A percentile compares a stretch with the other conserved stretches of the same genome.
These are phyloP conservation scores for Fusarium sp. DNA, from an alignment of 2,329 filamentous ascomycete genomes.

Conservation along the genomic window DNA sequence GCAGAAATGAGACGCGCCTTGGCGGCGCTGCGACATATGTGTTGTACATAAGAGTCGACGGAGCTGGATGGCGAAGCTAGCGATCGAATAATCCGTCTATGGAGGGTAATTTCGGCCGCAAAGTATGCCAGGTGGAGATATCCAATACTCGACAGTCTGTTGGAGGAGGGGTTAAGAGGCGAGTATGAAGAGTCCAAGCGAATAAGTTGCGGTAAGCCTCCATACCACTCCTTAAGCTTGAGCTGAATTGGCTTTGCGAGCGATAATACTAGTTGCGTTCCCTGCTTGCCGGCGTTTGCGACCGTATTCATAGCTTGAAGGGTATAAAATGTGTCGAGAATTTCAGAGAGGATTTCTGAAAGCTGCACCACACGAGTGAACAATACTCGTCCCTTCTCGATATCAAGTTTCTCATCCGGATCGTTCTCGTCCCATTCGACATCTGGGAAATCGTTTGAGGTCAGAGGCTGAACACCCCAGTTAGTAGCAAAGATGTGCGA, in stretches of 20 bases:
- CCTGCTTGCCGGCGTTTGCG: slow-evolving; percentile 73
- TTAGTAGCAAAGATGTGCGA: slow-evolving; percentile 77
- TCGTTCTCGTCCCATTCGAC: slow-evolving; percentile 74
- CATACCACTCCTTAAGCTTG: slow-evolving; percentile 85
- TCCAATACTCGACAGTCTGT: slow-evolving; percentile 71
- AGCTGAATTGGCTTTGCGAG: slow-evolving; percentile 85
- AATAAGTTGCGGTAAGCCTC: slow-evolving; percentile 70
- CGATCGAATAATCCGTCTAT: slow-evolving; percentile 89
- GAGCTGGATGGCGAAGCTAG: slow-evolving; percentile 61
- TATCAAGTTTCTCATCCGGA: slow-evolving; percentile 71
- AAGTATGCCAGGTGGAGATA: slow-evolving; percentile 94
- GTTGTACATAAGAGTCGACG: slow-evolving; percentile 83
- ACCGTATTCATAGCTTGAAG: slow-evolving; percentile 80
- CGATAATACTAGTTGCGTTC: slow-evolving; percentile 78
- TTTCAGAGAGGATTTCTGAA: slow-evolving; percentile 80
- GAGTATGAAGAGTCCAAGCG: slow-evolving; percentile 74
- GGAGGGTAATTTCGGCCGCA: slow-evolving; percentile 92
- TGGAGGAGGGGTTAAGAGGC: slow-evolving; percentile 52
- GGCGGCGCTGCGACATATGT: slow-evolving; percentile 92
- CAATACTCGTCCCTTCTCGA: slow-evolving; percentile 75
- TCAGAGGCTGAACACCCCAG: slow-evolving; percentile 81
- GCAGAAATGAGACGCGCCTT: slow-evolving; percentile 94
- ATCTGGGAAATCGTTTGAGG: slow-evolving; percentile 77
- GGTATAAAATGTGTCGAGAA: slow-evolving; percentile 86
- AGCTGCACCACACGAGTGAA: slow-evolving; percentile 82